Base-by-base conservation (phyloP, 345 rosid species). In the Turnera subulata region DNA sequence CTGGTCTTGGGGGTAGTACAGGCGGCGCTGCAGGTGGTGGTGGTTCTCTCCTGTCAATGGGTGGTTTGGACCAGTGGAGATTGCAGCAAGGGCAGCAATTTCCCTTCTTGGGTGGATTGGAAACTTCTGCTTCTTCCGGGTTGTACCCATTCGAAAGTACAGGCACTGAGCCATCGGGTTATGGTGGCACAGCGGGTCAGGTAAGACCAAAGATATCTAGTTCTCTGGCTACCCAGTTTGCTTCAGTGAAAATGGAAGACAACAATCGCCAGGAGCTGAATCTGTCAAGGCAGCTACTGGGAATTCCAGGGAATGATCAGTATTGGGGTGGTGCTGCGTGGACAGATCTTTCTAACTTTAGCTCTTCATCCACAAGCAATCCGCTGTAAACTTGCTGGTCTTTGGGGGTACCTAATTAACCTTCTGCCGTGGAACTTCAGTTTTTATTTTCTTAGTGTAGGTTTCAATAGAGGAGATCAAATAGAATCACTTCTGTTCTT, bases 171-270 rank as follows among this genome's bases (percentile, higher is more conserved):
- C 45, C 71, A 14, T 44, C 76, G 0, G 66, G 72, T 43, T 71
- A 69, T 12, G 65, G 72, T 0, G 73, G 63, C 2, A 67, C 69
- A 46, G 40, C 57, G 20, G 53, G 75, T 45, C 78, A 67, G 26
- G 54, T 64, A 54, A 73, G 83, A 55, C 72, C 82, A 5, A 77
- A 71, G 59, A 22, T 78, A 10, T 50, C 84, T 4, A 49, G 63
- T 42, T 53, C 78, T 6, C 49, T 12, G 44, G 55, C 53, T 16
- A 50, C 77, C 32, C 84, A 72, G 62, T n/a, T 65, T 43, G 72
- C 82, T 55, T 62, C 82, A 3, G 84, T 85, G 74, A 85, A 85
- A 73, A 82, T 76, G 88, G 92, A 85, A 64, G 88, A 71, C 14
- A 68, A 44, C 13, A 37, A 37, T 37, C 40, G 13, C 44, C 77